Evolutionary conservation across 176 grass and related monocot genomes (phyloP), one percentile per base, ranked within the genome.

Genomic region (Chrysopogon serrulatus): DNA sequence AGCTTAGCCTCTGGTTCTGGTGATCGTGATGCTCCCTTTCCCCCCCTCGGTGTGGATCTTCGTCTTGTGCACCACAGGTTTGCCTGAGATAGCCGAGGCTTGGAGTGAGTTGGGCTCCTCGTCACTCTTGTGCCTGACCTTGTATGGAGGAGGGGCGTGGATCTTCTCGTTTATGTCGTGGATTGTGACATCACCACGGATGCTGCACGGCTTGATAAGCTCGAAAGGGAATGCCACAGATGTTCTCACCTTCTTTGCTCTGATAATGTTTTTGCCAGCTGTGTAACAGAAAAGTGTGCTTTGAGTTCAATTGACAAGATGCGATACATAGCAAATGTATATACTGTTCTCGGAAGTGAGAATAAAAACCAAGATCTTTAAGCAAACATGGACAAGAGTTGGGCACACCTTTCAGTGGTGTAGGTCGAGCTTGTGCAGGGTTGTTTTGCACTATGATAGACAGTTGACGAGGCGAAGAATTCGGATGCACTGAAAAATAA

Each of bases 21-120:
- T 96, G 43, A 99, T 99, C 30, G 96, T 99, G 70, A 99, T 99
- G 80, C 81, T 92, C 48, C 96, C 96, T 71, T 86, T 93, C 1
- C 96, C 91, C 1, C 93, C 93, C 57, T 96, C 91, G 4, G 96
- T 99, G 79, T 80, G 89, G 65, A 99, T 92, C 85, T 90, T 99
- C 37, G 96, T 99, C 89, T 90, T 92, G 70, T 80, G 83, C 33
- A 94, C 86, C 28, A 99, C 91, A 12, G 96, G 96, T 45, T 99
- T 99, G 2, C 96, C 93, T 1, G 96, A 90, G 47, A 94, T 91
- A 77, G 93, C 89, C 11, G 93, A 99, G 19, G 89, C 88, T 21
- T 87, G 49, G 54, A 76, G 82, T 4, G 19, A 56, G 27, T 67
- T 70, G 5, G 70, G 47, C 13, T 57, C 89, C 3, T 90, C 77